These are phyloP conservation scores for Sophora flavescens DNA, from an alignment of 306 rosid species.

Conservation along the genomic window DNA sequence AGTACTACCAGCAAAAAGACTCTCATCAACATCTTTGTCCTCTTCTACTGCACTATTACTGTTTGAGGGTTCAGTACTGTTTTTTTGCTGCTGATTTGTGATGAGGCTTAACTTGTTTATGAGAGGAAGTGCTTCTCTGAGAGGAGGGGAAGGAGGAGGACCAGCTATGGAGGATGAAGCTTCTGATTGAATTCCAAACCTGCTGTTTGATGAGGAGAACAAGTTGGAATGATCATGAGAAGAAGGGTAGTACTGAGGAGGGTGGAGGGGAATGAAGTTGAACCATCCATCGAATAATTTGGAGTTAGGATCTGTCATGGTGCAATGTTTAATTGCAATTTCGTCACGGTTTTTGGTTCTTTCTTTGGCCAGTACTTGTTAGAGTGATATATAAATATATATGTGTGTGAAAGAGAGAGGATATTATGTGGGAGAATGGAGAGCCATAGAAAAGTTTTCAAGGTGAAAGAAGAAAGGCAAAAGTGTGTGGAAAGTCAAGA, in stretches of 20 bases:
- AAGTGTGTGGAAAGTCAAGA: conserved; percentile 50
- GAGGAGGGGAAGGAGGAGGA: conserved; percentile 53
- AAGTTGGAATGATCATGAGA: conserved; percentile 53
- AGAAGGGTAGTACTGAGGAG: conserved; percentile 44
- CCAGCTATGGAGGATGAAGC: conserved; percentile 29
- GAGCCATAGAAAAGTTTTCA: conserved; percentile 44
- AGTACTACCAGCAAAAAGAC: background rate
- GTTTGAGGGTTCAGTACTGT: conserved; percentile 46
- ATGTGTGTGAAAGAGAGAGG: background rate
- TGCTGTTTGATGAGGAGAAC: conserved; percentile 41
- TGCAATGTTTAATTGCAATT: conserved; percentile 18
- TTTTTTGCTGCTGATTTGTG: conserved; percentile 11
- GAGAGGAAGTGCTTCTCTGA: conserved; percentile 71
- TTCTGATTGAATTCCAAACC: conserved; percentile 41
- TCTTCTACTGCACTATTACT: background rate
- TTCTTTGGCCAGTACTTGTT: conserved; percentile 22
- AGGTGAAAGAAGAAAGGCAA: conserved; percentile 46
- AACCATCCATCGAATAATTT: conserved; percentile 57
- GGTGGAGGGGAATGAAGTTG: conserved; percentile 63
- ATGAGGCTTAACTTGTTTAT: conserved; percentile 59
- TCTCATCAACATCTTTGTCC: conserved; percentile 31
- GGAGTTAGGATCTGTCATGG: conserved; percentile 74
- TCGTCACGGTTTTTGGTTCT: conserved; percentile 37
- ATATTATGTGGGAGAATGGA: conserved; percentile 43
- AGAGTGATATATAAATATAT: conserved; percentile 38